Evolutionary conservation across 2,329 filamentous ascomycete genomes (phyloP), one percentile per base, ranked within the genome.

Genomic region (Stachybotrys echinatus): DNA sequence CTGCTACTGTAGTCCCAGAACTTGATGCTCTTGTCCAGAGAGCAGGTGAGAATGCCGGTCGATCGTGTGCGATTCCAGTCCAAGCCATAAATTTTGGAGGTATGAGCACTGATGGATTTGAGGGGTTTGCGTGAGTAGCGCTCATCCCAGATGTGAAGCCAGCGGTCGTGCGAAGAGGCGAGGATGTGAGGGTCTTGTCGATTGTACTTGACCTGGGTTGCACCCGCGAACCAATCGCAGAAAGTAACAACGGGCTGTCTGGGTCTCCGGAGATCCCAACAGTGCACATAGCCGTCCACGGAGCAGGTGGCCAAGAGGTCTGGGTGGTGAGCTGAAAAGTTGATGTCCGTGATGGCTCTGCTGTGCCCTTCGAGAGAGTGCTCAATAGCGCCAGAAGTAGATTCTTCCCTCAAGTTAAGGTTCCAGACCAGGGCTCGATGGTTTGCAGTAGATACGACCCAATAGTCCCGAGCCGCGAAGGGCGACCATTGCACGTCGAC

Each of bases 401-500:
- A 88, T 58, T 92, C 88, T 58, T 89, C 85, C 52, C 83, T 79
- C 65, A 90, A 79, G 56, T 87, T 89, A 52, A 96, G 74, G 65
- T 96, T 96, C 91, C 91, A 96, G 19, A 96, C 89, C 47, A 96
- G 75, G 19, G 92, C 94, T 58, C 94, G 90, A 66, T 96, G 92
- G 65, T 96, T 96, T 18, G 91, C 92, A 1, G 92, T 96, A 52
- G 90, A 95, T 34, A 90, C 89, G 18, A 96, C 87, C 92, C 92
- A 96, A 61, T 92, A 92, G 65, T 95, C 89, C 45, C 92, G 83
- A 19, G 81, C 83, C 12, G 92, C 88, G 65, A 96, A 96, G 1
- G 92, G 92, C 12, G 90, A 96, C 92, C 92, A 96, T 68, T 96
- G 92, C 23, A 96, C 92, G 67, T 96, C 92, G 12, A 92, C 91